These are phyloP conservation scores for Coemansia sp. DNA, from an alignment of 371 early-diverging fungal genomes.

Conservation along the genomic window DNA sequence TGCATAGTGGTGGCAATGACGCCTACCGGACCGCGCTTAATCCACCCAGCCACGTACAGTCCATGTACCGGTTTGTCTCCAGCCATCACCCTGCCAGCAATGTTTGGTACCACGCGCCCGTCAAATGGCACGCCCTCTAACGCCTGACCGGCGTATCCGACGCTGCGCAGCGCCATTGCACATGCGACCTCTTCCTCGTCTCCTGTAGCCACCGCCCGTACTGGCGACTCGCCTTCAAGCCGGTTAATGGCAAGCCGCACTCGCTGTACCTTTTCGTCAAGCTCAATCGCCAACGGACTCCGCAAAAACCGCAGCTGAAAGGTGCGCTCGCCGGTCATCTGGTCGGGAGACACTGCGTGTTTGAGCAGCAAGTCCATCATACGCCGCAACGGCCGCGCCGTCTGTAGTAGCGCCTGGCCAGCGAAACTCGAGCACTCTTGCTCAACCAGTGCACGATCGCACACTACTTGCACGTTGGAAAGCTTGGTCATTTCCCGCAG, in stretches of 20 bases:
- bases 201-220: slow-evolving; percentile 60
- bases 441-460: slow-evolving; percentile 61
- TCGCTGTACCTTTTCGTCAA: slow-evolving; percentile 25
- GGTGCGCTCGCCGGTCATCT: slow-evolving; percentile 48
- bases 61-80: slow-evolving; percentile 53
- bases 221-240: slow-evolving; percentile 60
- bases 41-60: slow-evolving; percentile 90
- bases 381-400: slow-evolving; percentile 70
- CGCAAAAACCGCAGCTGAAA: slow-evolving; percentile 75
- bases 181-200: slow-evolving; percentile 56
- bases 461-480: slow-evolving; percentile 59
- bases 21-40: slow-evolving; percentile 92
- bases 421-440: slow-evolving; percentile 49
- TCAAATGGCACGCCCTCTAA: slow-evolving; percentile 82
- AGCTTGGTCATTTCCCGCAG: slow-evolving; percentile 89
- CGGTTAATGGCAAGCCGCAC: slow-evolving; percentile 70
- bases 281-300: slow-evolving; percentile 57
- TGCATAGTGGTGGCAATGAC: slow-evolving; percentile 95
- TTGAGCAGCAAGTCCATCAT: slow-evolving; percentile 76
- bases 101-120: slow-evolving; percentile 74
- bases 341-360: slow-evolving; percentile 25
- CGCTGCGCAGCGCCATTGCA: slow-evolving; percentile 74
- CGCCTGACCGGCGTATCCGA: slow-evolving; percentile 82
- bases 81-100: slow-evolving; percentile 68
- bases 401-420: slow-evolving; percentile 47